Evolutionary conservation across 2,329 filamentous ascomycete species (phyloP), one percentile per base, ranked within the genome.

Genomic region (Penicillium palitans): DNA sequence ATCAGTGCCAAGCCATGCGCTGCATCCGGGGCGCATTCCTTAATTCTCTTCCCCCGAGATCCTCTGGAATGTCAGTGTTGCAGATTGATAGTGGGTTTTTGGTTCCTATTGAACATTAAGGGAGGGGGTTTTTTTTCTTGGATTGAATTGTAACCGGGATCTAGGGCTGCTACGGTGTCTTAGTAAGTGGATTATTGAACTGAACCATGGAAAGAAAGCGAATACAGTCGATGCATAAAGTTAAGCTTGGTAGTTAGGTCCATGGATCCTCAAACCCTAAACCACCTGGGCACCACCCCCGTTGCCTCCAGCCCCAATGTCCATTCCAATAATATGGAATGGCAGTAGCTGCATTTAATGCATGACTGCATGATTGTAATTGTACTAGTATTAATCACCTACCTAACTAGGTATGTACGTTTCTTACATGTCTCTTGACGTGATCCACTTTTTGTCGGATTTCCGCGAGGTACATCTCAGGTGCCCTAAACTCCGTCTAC

Each of bases 11-110:
- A 57, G 50, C 17, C 55, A 42, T 29, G 33, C 29, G 44, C 50
- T 54, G 55, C 55, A 57, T 57, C 55, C 42, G 50, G 52, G 31
- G 27, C 27, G 44, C 49, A 54, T 57, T 57, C 51, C n/a, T 57
- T 25, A 24, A 35, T 25, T 48, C 31, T 35, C 7, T 45, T 15
- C 39, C 6, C 49, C 49, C 42, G 44, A 53, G 55, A 57, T 57
- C 46, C 37, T 55, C 21, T 37, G 55, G 48, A 57, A 57, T 57
- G 41, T 47, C 15, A 57, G 27, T 21, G 55, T 54, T 51, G 54
- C 55, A 48, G 29, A 52, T 44, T 40, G 31, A 49, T 40, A 25
- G 21, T 15, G 50, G 31, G 6, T 17, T 8, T 1, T 21, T 17
- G 17, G 27, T 44, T 25, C 6, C 21, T 25, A 25, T 25, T 45